Evolutionary conservation across 2,329 filamentous ascomycete genomes (phyloP), one percentile per base, ranked within the genome.

Genomic region (Fusarium scirpi): DNA sequence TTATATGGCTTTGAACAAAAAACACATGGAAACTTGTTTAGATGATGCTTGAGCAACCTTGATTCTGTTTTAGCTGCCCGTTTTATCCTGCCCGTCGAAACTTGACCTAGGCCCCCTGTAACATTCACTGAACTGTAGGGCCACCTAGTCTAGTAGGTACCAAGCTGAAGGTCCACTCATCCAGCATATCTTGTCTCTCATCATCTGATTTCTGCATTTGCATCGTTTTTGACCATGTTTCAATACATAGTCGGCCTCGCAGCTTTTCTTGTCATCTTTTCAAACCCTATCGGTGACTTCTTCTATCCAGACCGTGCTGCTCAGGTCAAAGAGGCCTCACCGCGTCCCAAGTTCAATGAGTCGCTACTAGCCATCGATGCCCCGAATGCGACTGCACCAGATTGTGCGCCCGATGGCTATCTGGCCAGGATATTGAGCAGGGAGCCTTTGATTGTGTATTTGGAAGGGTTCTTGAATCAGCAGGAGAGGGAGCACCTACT

Each of bases 401-500:
- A 71, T 11, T 87, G 84, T 57, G 73, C 76, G 0, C 72, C 78
- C 3, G 81, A 86, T 62, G 68, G 78, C 4, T 86, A 87, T 73
- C 77, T 79, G 2, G 81, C 85, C 44, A 83, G 85, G 58, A 79
- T 88, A 25, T 75, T 85, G 59, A 85, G 81, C 46, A 81, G 82
- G 57, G 83, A 83, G 58, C 86, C 86, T 22, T 74, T 88, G 40
- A 84, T 88, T 4, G 72, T 88, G 6, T 88, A 88, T 65, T 77
- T 88, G 15, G 85, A 87, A 76, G 79, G 82, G 20, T 88, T 88
- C 69, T 67, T 88, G 56, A 81, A 78, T 16, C 65, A 69, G 11
- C 77, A 76, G 6, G 86, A 88, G 74, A 80, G 82, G 51, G 64
- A 70, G 32, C 83, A 87, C 69, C 74, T 88, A 22, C 76, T 87